phyloP scores from a whole-genome alignment of 306 rosid genomes.

The Corylus americana region DNA sequence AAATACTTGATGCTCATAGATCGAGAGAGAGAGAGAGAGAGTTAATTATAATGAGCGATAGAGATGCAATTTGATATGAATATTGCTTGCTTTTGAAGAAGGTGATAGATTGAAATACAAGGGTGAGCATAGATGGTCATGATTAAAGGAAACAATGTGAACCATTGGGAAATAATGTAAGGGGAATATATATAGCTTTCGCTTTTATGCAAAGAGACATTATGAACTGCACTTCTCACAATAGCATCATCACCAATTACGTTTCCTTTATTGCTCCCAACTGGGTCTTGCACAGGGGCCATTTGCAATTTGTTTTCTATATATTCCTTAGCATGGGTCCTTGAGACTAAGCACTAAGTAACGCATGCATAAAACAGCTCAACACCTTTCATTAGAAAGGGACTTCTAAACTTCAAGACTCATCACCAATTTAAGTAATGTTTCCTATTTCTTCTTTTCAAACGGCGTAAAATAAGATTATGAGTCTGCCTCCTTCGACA shows the following conservation, averaged over 20 bases:
- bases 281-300: background rate
- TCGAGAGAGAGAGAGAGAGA: background rate
- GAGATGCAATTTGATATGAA: constrained; percentile 28
- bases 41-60: constrained; percentile 25
- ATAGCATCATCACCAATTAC: constrained; percentile 32
- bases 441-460: too few relatives aligned
- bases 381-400: background rate
- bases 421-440: background rate
- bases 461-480: too few relatives aligned
- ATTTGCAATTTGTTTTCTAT: background rate
- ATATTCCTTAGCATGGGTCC: background rate
- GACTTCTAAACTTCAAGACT: background rate
- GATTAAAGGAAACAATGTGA: constrained; percentile 34
- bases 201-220: constrained; percentile 64
- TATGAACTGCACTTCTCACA: constrained; percentile 49
- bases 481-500: too few relatives aligned
- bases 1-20: background rate
- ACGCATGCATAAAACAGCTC: background rate
- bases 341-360: background rate
- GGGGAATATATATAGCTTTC: constrained; percentile 29
- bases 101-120: constrained; percentile 45
- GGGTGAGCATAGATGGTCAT: constrained; percentile 50
- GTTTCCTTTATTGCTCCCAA: background rate
- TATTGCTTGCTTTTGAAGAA: constrained; percentile 52
- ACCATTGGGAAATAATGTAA: constrained; percentile 13